Evolutionary conservation across 169 alveolate genomes (phyloP).

Genomic region (Cyclospora cayetanensis): DNA sequence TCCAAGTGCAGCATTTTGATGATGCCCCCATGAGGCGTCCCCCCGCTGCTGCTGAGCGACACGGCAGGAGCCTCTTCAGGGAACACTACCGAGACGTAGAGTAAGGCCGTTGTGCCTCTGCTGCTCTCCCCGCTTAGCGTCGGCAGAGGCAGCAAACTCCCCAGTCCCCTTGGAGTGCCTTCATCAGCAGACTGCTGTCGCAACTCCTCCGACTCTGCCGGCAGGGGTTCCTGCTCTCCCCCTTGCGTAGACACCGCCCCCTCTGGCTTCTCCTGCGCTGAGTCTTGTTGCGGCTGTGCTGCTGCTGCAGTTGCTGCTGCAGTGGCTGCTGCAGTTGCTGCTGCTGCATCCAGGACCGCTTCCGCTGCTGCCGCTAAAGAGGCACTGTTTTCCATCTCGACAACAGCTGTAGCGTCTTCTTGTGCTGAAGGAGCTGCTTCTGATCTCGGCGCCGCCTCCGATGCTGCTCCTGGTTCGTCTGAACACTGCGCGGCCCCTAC

Average conservation of each 20-base stretch:
- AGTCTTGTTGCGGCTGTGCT: not conserved
- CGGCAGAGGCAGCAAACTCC: not conserved
- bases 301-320: not conserved
- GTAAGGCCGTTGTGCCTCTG: not conserved
- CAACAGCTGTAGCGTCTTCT: not conserved
- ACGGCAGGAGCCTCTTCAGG: not conserved
- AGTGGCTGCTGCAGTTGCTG: not conserved
- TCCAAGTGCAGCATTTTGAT: constrained; percentile 82
- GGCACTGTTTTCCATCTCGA: not conserved
- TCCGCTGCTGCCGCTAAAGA: not conserved
- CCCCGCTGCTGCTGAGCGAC: not conserved
- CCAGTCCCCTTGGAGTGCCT: not conserved
- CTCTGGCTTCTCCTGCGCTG: not conserved
- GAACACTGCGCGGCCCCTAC: not conserved
- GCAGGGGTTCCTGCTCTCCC: not conserved
- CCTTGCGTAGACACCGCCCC: not conserved
- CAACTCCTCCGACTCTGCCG: not conserved
- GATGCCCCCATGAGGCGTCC: not conserved
- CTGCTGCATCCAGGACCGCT: too few relatives aligned
- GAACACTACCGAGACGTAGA: not conserved
- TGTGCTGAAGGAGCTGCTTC: not conserved
- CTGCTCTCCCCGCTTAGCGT: constrained; percentile 4
- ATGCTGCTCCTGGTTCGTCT: not conserved
- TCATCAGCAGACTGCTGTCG: not conserved
- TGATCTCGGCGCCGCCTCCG: not conserved